Base-by-base conservation (phyloP, 495 filamentous ascomycete genomes). In the Penicillium cosmopolitanum region DNA sequence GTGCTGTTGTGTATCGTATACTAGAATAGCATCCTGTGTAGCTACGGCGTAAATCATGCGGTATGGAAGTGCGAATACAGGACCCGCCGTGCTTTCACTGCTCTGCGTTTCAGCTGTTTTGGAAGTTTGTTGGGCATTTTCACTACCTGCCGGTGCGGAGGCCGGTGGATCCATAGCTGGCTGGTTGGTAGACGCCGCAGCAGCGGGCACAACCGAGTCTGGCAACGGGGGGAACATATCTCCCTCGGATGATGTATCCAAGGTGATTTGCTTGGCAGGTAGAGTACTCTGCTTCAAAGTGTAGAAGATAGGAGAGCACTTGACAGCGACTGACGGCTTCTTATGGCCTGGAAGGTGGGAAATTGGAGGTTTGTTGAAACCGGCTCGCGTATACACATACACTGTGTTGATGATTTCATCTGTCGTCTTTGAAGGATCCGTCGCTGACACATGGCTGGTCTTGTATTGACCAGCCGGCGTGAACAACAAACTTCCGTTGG, bases 341-440 rank as follows among this genome's bases (percentile, higher is more conserved):
- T 97, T 99, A 66, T 97, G 94, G 2, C 95, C 96, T 0, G 96
- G 96, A 33, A 99, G 83, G 76, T 97, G 94, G n/a, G 96, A 92
- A 57, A 99, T 90, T 15, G 96, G 96, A 13, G 96, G 93, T 70
- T 94, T 97, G 73, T 96, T 98, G 65, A 99, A 90, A 12, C 96
- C 96, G 16, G 92, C 96, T 58, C 96, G 84, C 0, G 94, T 97
- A 69, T 99, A 99, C 48, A 99, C 92, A 73, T 98, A 99, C 28
- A 98, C 96, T 0, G 96, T 99, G 68, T 99, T 99, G 74, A 89
- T 91, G 38, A 96, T 81, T 42, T 99, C 94, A 59, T 92, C 93
- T 0, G 83, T 80, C 2, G 84, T 82, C 72, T 93, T 96, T 2
- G 79, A 73, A 31, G 86, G 81, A 48, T 96, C 93, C 10, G 75